Evolutionary conservation across 345 rosid genomes (phyloP), one percentile per base, ranked within the genome.

Genomic region (Heritiera fomes): DNA sequence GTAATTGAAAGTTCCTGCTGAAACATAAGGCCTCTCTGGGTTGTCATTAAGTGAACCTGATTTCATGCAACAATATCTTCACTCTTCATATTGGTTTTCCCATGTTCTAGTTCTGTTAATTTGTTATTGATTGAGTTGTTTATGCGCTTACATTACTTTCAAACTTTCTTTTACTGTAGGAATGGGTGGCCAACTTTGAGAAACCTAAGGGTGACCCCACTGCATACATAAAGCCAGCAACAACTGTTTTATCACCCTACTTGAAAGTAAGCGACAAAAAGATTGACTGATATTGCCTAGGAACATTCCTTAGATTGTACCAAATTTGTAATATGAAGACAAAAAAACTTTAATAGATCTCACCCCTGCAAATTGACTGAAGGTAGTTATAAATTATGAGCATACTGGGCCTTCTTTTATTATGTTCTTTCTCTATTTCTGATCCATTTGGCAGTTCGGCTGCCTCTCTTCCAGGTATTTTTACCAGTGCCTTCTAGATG

Each of bases 121-220:
- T 7, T 61, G 14, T 63, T 30, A 30, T 43, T 13, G 11, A 18
- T 17, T 75, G 2, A 28, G 47, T 49, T 45, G 53, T 17, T 63
- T 64, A 11, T 49, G 32, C 43, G 11, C 63, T 50, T 50, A 49
- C 38, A 45, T 11, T 76, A 18, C 2, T 76, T 50, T 18, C 46
- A 65, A 50, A 18, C 50, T 76, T 76, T 65, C 62, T 76, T 38
- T 20, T 65, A 45, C 77, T 84, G 74, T 76, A 95, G 98, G 87
- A 89, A 68, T 93, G 98, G 99, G 90, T 93, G 71, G 99, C 99
- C 80, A 90, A 87, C 76, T 95, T 95, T 66, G 99, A 95, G 91
- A 95, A 95, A 84, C 98, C 99, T 75, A 95, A 92, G 83, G 99
- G 99, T 7, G 92, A 92, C 68, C 98, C 99, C 40, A 90, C 99